A percentile compares a stretch with the other conserved stretches of the same genome.
phyloP scores from a whole-genome alignment of 2,329 filamentous ascomycete genomes.

The Beauveria rudraprayagi region DNA sequence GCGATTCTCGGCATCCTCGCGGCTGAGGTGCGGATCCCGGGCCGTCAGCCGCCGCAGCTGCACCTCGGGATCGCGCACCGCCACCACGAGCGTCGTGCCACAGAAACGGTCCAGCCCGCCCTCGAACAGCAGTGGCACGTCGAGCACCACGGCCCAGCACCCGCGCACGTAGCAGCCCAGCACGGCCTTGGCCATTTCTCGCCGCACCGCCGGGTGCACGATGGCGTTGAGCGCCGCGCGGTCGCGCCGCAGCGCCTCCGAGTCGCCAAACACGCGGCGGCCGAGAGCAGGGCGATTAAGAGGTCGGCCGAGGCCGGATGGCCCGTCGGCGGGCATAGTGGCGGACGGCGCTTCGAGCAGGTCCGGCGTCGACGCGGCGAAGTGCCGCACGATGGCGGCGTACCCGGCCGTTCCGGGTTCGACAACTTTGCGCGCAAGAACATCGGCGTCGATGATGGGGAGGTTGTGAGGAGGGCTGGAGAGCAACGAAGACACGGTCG shows the following conservation, averaged over 20 bases:
- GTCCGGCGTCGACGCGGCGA: slow-evolving; percentile 75
- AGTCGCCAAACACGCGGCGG: slow-evolving; percentile 74
- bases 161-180: slow-evolving; percentile 66
- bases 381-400: slow-evolving; percentile 71
- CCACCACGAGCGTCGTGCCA: slow-evolving; percentile 79
- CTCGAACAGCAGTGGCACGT: slow-evolving; percentile 90
- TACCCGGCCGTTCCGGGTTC: slow-evolving; percentile 85
- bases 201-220: slow-evolving; percentile 82
- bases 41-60: slow-evolving; percentile 74
- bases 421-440: slow-evolving; percentile 87
- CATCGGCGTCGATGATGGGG: slow-evolving; percentile 88
- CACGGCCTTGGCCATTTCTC: slow-evolving; percentile 70
- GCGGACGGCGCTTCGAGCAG: slow-evolving; percentile 58
- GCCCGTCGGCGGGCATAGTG: slow-evolving; percentile 45
- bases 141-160: slow-evolving; percentile 81
- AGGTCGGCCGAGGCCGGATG: slow-evolving; percentile 57
- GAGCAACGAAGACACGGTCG: slow-evolving; percentile 82
- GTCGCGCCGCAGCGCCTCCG: slow-evolving; percentile 61
- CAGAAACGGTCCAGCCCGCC: slow-evolving; percentile 77
- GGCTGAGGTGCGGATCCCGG: slow-evolving; percentile 67
- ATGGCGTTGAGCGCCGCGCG: slow-evolving; percentile 76
- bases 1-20: slow-evolving; percentile 81
- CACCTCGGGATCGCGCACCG: slow-evolving; percentile 66
- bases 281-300: slow-evolving; percentile 84
- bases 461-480: slow-evolving; percentile 72